Base-by-base conservation (phyloP, 2,329 filamentous ascomycete genomes). In the Alternaria panax region DNA sequence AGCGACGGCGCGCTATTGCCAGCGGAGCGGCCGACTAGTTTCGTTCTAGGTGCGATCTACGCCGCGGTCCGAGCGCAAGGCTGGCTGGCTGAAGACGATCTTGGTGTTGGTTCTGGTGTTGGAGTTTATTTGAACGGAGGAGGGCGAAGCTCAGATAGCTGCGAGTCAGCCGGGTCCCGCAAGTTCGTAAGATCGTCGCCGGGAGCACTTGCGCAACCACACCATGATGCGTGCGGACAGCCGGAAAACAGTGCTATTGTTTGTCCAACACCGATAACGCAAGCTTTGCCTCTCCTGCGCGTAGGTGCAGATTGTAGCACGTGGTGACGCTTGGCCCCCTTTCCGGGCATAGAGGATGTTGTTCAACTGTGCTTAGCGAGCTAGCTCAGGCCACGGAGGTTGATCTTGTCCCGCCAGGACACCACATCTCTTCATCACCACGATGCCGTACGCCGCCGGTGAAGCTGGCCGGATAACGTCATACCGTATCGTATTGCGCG, bases 71-170 rank as follows among this genome's bases (percentile, higher is more conserved):
- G 14, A 40, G 42, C 53, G 53, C 8, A 50, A 25, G 53, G 53
- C 43, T 50, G 43, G 53, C 53, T 50, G 41, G 51, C 51, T 54
- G 53, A 42, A 48, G 22, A 46, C 34, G 30, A 54, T 47, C 18
- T 28, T 47, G 32, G 50, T 41, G 50, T 28, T 28, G 32, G 50
- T 41, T 24, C 20, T 41, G 30, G 28, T 34, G 52, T 45, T 43
- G 20, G 20, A 24, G 11, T 38, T 43, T n/a, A 34, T n/a, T 25
- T 27, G 12, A 9, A 34, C 20, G 28, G 42, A 46, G 41, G 51
- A 47, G 28, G 8, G 22, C 45, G 42, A 8, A 45, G 25, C 20
- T 43, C 14, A 38, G 28, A 30, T 40, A 30, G 25, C 27, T 30
- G 11, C 18, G 11, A 28, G 18, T 25, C 24, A 27, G 38, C 27